Percentiles rank a stretch among this genome's conserved stretches.
These are phyloP conservation scores for Rhizodiscina lignyota DNA, from an alignment of 495 filamentous ascomycete species.

Conservation along the genomic window DNA sequence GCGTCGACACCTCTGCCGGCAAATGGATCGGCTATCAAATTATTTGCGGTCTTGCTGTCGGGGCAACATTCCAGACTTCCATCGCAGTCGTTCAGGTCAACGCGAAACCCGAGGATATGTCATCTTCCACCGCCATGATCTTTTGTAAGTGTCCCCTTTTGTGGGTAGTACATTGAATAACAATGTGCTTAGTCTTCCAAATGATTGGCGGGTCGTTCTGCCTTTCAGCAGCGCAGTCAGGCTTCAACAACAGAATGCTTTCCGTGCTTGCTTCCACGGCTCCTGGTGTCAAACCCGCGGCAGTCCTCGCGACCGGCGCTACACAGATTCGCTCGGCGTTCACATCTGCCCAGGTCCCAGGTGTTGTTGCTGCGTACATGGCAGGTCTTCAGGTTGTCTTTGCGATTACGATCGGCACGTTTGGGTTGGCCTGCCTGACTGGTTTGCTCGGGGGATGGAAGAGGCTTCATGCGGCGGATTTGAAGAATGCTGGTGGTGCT, in stretches of 20 bases:
- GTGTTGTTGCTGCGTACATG: constrained; percentile 42
- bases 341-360: constrained; percentile 24
- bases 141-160: too few relatives aligned
- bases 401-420: too few relatives aligned
- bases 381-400: constrained; percentile 32
- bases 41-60: constrained; percentile 8
- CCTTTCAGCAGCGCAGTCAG: constrained; percentile 9
- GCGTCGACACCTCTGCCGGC: constrained; percentile 4
- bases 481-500: too few relatives aligned
- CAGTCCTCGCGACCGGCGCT: constrained; percentile 32
- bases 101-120: constrained; percentile 9
- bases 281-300: constrained; percentile 24
- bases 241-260: constrained; percentile 14
- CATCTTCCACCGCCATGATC: constrained; percentile 12
- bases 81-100: constrained; percentile 12
- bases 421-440: too few relatives aligned
- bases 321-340: constrained; percentile 32
- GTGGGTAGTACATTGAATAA: too few relatives aligned
- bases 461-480: too few relatives aligned
- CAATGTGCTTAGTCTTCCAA: too few relatives aligned
- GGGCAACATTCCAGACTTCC: constrained; percentile 10
- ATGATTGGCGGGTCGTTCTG: constrained; percentile 11
- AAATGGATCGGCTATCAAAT: constrained; percentile 15
- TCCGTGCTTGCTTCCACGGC: constrained; percentile 10
- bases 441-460: too few relatives aligned